These are phyloP conservation scores for Lumnitzera racemosa DNA, from an alignment of 345 rosid genomes.

Conservation along the genomic window DNA sequence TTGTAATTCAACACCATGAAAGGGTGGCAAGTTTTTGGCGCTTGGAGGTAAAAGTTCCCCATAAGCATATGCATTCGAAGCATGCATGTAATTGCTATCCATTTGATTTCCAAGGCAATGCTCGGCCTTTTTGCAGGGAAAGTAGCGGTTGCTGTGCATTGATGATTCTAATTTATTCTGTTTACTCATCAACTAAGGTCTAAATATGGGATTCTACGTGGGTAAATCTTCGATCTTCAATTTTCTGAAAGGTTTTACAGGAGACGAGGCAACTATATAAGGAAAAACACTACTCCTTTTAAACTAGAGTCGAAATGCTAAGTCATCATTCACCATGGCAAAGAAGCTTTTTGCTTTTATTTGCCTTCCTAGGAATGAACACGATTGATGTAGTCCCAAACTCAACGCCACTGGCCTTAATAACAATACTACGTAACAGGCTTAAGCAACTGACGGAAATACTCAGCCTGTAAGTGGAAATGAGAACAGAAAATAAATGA, in stretches of 20 bases:
- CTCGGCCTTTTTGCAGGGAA: slow-evolving; percentile 18
- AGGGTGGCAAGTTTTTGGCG: slow-evolving; percentile 33
- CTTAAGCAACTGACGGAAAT: slow-evolving; percentile 94
- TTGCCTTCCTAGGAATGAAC: slow-evolving; percentile 19
- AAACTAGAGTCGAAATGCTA: slow-evolving; percentile 19
- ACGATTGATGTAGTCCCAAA: slow-evolving; percentile 24
- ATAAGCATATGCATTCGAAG: slow-evolving; percentile 39
- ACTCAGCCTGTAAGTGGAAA: slow-evolving; percentile 58
- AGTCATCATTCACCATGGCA: slow-evolving; percentile 15
- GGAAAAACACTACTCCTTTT: slow-evolving; percentile 13
- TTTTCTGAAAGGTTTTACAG: slow-evolving; percentile 20
- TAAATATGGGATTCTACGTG: slow-evolving; percentile 15
- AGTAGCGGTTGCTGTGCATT: slow-evolving; percentile 49
- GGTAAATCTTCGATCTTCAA: slow-evolving; percentile 20
- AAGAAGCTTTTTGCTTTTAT: slow-evolving; percentile 19
- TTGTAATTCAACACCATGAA: slow-evolving; percentile 60
- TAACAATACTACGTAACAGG: slow-evolving; percentile 84
- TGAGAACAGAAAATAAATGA: not conserved
- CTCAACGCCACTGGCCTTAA: slow-evolving; percentile 10
- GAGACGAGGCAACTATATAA: slow-evolving; percentile 17
- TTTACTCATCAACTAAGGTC: not conserved
- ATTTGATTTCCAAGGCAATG: slow-evolving; percentile 36
- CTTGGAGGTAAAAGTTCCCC: slow-evolving; percentile 46
- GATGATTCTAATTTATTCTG: not conserved
- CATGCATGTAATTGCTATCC: slow-evolving; percentile 34